Base-by-base conservation (phyloP, 2,329 filamentous ascomycete species). In the Sarocladium strictum region DNA sequence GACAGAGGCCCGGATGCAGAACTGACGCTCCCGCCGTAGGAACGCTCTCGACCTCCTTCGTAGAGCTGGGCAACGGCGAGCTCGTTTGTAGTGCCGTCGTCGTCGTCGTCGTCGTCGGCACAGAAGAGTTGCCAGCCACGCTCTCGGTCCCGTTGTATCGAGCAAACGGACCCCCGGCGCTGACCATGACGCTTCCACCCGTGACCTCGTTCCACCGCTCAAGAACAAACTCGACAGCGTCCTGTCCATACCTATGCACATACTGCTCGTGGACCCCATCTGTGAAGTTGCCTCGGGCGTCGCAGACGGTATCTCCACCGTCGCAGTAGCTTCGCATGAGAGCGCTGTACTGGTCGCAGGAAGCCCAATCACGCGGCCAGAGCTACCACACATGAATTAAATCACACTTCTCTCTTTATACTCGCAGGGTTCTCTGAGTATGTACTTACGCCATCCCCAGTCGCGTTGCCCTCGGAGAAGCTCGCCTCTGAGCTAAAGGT, bases 221-320 rank as follows among this genome's bases (percentile, higher is more conserved):
- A 26, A 72, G 63, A 32, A 73, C 61, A 56, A 69, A 72, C 17
- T 72, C 62, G 53, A 65, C 64, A 2, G 69, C 64, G 2, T 70
- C 62, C n/a, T 61, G 57, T 35, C 65, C 65, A 59, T 74, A 74
- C 23, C 60, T 64, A 15, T 47, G 24, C 12, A 72, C 59, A 58
- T 76, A 76, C 24, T 58, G 55, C 17, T 64, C 62, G 57, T 73
- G 72, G 1, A 69, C 65, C 2, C 54, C 55, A 2, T 35, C 33
- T 9, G 32, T 32, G 43, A n/a, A 49, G 54, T 60, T 45, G 50
- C 57, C 55, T 33, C 71, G 72, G 6, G 37, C 2, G 59, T 69
- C 71, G 59, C 72, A 74, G 63, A 72, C 74, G n/a, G 62, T 55
- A 56, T 76, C 74, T 50, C 71, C 71, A 0, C 57, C 65, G 62